These are phyloP conservation scores for Trypanosoma platydactyli DNA, from an alignment of 208 protist genomes.

Conservation along the genomic window DNA sequence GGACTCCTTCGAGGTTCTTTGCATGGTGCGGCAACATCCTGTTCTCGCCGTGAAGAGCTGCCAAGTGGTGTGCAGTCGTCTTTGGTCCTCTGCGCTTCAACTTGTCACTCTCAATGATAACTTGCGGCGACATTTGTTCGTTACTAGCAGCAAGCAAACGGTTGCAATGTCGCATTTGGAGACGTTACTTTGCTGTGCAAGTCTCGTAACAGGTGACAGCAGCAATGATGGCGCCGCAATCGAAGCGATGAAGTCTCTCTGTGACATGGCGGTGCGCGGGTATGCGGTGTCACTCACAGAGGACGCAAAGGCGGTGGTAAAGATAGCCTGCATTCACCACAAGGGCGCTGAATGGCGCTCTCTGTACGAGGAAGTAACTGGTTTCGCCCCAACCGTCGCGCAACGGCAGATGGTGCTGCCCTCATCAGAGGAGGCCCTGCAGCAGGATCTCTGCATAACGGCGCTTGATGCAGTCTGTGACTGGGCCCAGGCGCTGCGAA, in stretches of 20 bases:
- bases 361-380: constrained; percentile 28
- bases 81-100: constrained; percentile 20
- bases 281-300: constrained; percentile 19
- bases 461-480: constrained; percentile 12
- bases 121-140: constrained; percentile 10
- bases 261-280: constrained; percentile 1
- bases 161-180: constrained; percentile 14
- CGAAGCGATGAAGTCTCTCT: constrained; percentile 20
- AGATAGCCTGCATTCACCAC: constrained; percentile 23
- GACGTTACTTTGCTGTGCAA: constrained; percentile 18
- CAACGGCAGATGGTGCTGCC: constrained; percentile 21
- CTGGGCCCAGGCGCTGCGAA: constrained; percentile 21
- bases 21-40: neutral
- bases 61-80: constrained; percentile 2
- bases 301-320: constrained; percentile 27
- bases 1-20: constrained; percentile 22
- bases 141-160: neutral
- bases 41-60: neutral
- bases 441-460: constrained; percentile 11
- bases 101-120: constrained; percentile 9
- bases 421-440: constrained; percentile 11
- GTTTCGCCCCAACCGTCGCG: constrained; percentile 9
- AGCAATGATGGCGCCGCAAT: neutral
- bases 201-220: constrained; percentile 9
- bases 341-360: constrained; percentile 20